phyloP scores from a whole-genome alignment of 768 basidiomycete genomes.

The Auriscalpium vulgare region DNA sequence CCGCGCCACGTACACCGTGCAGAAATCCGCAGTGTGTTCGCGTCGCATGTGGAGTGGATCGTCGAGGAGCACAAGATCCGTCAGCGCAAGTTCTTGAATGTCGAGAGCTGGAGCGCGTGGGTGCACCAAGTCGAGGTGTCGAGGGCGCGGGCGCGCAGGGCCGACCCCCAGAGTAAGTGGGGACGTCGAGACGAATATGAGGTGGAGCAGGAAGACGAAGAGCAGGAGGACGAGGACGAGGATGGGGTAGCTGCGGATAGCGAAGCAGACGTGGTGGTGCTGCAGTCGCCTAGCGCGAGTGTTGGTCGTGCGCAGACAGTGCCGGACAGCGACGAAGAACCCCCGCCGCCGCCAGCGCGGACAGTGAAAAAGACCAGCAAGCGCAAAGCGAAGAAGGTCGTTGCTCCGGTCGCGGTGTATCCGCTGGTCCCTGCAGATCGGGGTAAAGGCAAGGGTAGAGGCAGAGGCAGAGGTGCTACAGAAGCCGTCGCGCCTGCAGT shows the following conservation, averaged over 20 bases:
- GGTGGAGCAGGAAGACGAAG: too few relatives aligned
- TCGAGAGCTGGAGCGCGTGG: background rate
- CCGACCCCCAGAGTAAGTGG: background rate
- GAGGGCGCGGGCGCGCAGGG: constrained; percentile 3
- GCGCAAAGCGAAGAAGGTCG: too few relatives aligned
- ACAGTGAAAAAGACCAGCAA: too few relatives aligned
- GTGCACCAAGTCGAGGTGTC: background rate
- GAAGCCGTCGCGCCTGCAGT: too few relatives aligned
- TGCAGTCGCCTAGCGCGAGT: too few relatives aligned
- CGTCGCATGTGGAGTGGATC: constrained; percentile 53
- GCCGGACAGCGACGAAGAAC: too few relatives aligned
- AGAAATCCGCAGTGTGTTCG: constrained; percentile 44
- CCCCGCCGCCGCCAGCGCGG: too few relatives aligned
- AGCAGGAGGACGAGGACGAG: background rate
- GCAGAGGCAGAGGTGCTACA: background rate
- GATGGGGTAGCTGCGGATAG: background rate
- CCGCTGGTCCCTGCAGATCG: too few relatives aligned
- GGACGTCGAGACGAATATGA: background rate
- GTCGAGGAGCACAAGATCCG: constrained; percentile 36
- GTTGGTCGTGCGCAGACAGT: too few relatives aligned
- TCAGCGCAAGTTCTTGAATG: background rate
- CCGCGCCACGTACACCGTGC: constrained; percentile 41
- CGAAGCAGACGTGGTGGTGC: too few relatives aligned
- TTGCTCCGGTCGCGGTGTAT: too few relatives aligned
- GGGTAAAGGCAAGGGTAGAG: background rate